Evolutionary conservation across 1,284 basidiomycete species (phyloP).

Genomic region (Flammula alnicola): DNA sequence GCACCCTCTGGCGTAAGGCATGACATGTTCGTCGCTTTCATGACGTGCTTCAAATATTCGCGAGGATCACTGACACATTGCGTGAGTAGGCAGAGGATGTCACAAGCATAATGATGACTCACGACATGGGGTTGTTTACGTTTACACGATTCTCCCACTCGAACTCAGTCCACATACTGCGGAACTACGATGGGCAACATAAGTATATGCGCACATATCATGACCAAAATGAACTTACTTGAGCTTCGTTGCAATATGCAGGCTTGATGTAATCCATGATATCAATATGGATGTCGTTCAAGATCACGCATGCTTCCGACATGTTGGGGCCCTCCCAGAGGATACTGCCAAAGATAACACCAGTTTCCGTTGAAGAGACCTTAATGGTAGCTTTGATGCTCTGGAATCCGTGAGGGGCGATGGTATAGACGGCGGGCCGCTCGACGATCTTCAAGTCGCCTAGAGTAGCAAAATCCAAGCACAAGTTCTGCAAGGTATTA

Average conservation of each 20-base stretch:
- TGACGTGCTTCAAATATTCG: constrained; percentile 87
- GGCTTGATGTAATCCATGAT: constrained; percentile 99
- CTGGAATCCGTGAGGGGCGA: constrained; percentile 97
- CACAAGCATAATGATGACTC: constrained; percentile 33
- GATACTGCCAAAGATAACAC: constrained; percentile 98
- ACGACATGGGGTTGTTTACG: constrained; percentile 83
- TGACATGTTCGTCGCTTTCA: constrained; percentile 95
- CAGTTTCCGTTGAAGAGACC: constrained; percentile 96
- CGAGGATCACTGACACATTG: constrained; percentile 64
- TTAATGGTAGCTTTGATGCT: constrained; percentile 99
- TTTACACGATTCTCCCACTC: constrained; percentile 99
- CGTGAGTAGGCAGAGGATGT: constrained; percentile 6
- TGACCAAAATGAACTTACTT: constrained; percentile 55
- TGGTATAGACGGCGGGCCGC: constrained; percentile 89
- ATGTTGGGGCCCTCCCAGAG: constrained; percentile 94
- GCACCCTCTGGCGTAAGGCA: constrained; percentile 95
- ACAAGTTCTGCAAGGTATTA: constrained; percentile 95
- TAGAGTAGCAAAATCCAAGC: constrained; percentile 96
- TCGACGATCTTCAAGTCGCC: constrained; percentile 98
- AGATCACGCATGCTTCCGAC: constrained; percentile 86
- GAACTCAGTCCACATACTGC: constrained; percentile 98
- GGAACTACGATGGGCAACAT: constrained; percentile 61
- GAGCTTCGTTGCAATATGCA: constrained; percentile 93
- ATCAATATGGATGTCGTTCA: constrained; percentile 98
- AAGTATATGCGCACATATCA: neutral